Evolutionary conservation across 441 rosid genomes (phyloP), one percentile per base, ranked within the genome.

Genomic region (Erysimum cheiri): DNA sequence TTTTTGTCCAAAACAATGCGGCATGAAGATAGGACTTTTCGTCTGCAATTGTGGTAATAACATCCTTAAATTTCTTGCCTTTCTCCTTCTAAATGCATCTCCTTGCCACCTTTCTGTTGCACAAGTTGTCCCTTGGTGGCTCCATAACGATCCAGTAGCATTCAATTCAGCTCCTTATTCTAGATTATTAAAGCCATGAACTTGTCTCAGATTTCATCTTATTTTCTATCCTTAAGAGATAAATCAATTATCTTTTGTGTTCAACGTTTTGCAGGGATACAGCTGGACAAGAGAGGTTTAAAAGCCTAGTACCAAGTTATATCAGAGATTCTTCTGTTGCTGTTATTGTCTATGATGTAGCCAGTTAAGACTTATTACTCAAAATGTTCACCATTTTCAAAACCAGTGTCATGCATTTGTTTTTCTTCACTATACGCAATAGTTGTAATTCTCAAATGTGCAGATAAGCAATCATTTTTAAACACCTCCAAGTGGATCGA

Each of bases 251-350:
- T 31, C 8, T 41, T 41, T n/a, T n/a, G 19, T 6, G 46, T 8
- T 44, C 0, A 15, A 3, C 15, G 13, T 13, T n/a, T 13, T 52
- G 37, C 81, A 87, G 96, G 93, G 96, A 90, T 69, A 87, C 94
- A 31, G 90, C 96, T 36, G 94, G 96, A 40, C 94, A 90, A 71
- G 96, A 88, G 85, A 83, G 94, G 58, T 90, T 90, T 59, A 75
- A 91, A 74, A 90, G 90, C 77, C 77, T 90, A 5, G 85, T 90
- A 57, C 89, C 94, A 1, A 86, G 92, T 78, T 88, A 88, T 59
- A 88, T 90, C 14, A 74, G 92, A 79, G 92, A 88, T 80, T 90
- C 94, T 62, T 87, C 92, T 65, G 90, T 86, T 67, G 93, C 96
- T 49, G 87, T 90, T 22, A 83, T 90, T 22, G 92, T 82, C 53